These are phyloP conservation scores for Monoraphidium neglectum DNA, from an alignment of 139 green algal species.

Conservation along the genomic window DNA sequence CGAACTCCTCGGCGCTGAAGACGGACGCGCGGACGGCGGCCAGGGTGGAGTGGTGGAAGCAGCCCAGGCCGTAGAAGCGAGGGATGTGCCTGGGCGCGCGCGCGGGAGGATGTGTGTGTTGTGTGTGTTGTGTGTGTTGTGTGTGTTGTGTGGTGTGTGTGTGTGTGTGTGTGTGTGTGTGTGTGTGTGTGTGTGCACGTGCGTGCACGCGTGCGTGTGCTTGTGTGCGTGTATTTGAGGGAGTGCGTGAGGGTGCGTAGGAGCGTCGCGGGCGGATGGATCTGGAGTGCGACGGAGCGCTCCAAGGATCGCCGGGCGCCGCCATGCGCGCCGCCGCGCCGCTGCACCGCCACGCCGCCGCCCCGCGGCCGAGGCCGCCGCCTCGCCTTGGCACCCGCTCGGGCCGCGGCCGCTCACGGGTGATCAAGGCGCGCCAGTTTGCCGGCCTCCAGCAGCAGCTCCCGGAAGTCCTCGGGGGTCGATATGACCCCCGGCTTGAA, in stretches of 20 bases:
- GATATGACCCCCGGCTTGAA: conserved; percentile 16
- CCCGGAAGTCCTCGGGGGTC: conserved; percentile 22
- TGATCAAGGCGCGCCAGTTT: conserved; percentile 23
- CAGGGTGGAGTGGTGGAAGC: conserved; percentile 26
- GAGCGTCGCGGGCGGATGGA: no score
- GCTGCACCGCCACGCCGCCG: neutral
- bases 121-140: no score
- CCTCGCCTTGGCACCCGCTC: neutral
- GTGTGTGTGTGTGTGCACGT: no score
- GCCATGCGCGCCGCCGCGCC: no score
- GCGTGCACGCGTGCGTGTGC: no score
- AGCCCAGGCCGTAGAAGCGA: conserved; percentile 26
- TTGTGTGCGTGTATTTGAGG: no score
- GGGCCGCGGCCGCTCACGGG: conserved; percentile 10
- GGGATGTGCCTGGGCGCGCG: conserved; percentile 20
- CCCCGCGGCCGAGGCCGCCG: neutral
- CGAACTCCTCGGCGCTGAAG: conserved; percentile 32
- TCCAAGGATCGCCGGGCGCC: no score
- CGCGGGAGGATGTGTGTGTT: no score
- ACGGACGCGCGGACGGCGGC: conserved; percentile 21
- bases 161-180: no score
- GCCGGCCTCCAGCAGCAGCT: conserved; percentile 26
- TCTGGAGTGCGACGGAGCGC: no score
- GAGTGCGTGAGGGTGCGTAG: no score
- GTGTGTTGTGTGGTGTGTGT: no score